phyloP scores from a whole-genome alignment of 306 rosid species.

The Oxytropis ochrocephala region DNA sequence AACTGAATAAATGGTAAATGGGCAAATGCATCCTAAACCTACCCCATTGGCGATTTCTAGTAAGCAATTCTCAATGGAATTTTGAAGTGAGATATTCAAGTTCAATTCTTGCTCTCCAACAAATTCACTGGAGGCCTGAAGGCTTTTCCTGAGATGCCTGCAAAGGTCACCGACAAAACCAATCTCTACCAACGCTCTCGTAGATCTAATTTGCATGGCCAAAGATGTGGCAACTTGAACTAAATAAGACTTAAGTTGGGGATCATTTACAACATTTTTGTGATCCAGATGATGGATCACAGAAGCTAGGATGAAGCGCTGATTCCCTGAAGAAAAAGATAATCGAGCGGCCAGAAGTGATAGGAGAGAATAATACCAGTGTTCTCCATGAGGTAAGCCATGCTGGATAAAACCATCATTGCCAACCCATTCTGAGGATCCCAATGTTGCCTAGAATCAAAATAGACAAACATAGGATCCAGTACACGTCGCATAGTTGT shows the following conservation, averaged over 20 bases:
- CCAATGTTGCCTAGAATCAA: constrained; percentile 81
- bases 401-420: constrained; percentile 66
- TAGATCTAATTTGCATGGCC: constrained; percentile 73
- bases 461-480: constrained; percentile 86
- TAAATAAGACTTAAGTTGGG: constrained; percentile 58
- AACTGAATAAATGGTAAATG: neutral
- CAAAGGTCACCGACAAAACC: constrained; percentile 91
- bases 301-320: constrained; percentile 57
- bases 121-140: constrained; percentile 52
- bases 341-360: neutral
- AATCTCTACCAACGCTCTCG: constrained; percentile 57
- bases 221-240: constrained; percentile 76
- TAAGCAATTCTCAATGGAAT: constrained; percentile 81
- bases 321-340: constrained; percentile 54
- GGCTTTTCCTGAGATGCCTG: constrained; percentile 90
- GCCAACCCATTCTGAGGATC: constrained; percentile 69
- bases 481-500: constrained; percentile 81
- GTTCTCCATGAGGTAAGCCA: constrained; percentile 68
- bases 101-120: constrained; percentile 76
- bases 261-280: constrained; percentile 77
- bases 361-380: constrained; percentile 39
- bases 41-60: constrained; percentile 84
- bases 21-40: constrained; percentile 19
- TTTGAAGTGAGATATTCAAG: constrained; percentile 66
- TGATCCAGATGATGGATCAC: constrained; percentile 93